Conservation (phyloP, 2,329 filamentous ascomycete species). For the Eurotiales sp. region DNA sequence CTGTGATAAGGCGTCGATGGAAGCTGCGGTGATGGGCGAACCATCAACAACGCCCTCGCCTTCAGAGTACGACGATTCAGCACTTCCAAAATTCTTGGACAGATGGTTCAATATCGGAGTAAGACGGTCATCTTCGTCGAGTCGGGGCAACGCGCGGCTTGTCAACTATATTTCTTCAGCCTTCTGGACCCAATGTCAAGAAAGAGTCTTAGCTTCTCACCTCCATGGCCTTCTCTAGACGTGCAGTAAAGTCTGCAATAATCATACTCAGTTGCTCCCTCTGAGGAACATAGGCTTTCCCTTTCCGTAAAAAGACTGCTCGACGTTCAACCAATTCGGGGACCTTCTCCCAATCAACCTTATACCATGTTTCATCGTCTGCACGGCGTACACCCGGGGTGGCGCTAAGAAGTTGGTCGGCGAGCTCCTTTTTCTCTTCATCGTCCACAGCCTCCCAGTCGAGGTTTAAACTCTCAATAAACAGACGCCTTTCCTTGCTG, state of each 20-base stretch:
- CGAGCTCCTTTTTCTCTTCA: conserved; percentile 69
- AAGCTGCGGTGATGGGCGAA: conserved; percentile 70
- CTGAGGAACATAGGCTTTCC: conserved; percentile 87
- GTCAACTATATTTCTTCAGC: conserved; percentile 58
- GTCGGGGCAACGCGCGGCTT: conserved; percentile 79
- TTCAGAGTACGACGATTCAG: conserved; percentile 74
- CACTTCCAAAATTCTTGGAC: conserved; percentile 93
- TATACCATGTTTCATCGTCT: conserved; percentile 89
- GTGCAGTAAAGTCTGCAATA: conserved; percentile 75
- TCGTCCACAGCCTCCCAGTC: conserved; percentile 81
- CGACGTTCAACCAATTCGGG: conserved; percentile 82
- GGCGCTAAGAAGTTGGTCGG: conserved; percentile 58
- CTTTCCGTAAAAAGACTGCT: conserved; percentile 69
- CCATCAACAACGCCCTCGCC: conserved; percentile 63
- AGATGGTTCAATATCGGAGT: conserved; percentile 72
- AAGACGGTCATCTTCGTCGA: conserved; percentile 94
- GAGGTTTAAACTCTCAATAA: conserved; percentile 72
- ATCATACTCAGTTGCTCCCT: conserved; percentile 87
- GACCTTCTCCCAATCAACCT: conserved; percentile 92
- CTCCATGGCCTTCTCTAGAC: conserved; percentile 78
- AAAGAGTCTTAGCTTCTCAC: conserved; percentile 42
- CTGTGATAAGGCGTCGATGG: conserved; percentile 72
- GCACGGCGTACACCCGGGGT: conserved; percentile 46
- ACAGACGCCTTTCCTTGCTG: conserved; percentile 65
- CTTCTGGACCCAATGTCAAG: not conserved